Conservation (phyloP, 2,329 filamentous ascomycete genomes). For the Cryphonectria naterciae region DNA sequence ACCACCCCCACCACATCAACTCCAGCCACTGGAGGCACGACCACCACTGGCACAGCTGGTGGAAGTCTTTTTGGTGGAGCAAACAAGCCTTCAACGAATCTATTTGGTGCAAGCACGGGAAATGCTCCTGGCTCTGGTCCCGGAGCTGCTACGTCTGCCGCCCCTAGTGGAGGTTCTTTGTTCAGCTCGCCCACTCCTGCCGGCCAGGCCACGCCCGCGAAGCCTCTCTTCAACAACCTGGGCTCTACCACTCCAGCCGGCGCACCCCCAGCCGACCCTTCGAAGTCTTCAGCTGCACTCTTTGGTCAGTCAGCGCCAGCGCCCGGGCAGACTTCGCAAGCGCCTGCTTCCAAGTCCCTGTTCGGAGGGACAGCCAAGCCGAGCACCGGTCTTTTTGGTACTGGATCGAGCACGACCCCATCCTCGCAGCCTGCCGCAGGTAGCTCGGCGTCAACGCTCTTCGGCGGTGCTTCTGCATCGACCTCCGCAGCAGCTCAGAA, state of each 20-base stretch:
- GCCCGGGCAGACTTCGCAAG: conserved; percentile 20
- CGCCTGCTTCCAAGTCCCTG: conserved; percentile 8
- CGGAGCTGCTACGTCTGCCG: conserved; percentile 29
- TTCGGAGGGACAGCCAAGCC: conserved; percentile 26
- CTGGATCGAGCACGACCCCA: conserved; percentile 20
- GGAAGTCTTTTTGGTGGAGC: conserved; percentile 21
- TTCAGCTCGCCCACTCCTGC: conserved; percentile 34
- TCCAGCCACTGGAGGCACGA: conserved; percentile 22
- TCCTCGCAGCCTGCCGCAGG: conserved; percentile 27
- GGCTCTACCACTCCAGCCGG: conserved; percentile 61
- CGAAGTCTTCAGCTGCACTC: conserved; percentile 28
- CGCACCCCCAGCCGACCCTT: conserved; percentile 50
- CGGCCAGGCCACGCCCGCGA: conserved; percentile 48
- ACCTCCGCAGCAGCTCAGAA: conserved; percentile 30
- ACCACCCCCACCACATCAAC: conserved; percentile 23
- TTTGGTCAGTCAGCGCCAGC: conserved; percentile 26
- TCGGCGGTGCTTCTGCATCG: conserved; percentile 11
- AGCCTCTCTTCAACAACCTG: conserved; percentile 49
- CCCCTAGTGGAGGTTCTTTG: conserved; percentile 28
- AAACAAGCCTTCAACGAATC: conserved; percentile 22
- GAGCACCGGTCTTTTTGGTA: conserved; percentile 12
- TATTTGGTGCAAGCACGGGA: conserved; percentile 36
- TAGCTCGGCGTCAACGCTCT: conserved; percentile 16
- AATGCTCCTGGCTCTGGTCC: conserved; percentile 20
- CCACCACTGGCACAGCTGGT: conserved; percentile 11